Evolutionary conservation across 129 eudicot genomes (phyloP), one percentile per base, ranked within the genome.

Genomic region (Pittosporum tobira): DNA sequence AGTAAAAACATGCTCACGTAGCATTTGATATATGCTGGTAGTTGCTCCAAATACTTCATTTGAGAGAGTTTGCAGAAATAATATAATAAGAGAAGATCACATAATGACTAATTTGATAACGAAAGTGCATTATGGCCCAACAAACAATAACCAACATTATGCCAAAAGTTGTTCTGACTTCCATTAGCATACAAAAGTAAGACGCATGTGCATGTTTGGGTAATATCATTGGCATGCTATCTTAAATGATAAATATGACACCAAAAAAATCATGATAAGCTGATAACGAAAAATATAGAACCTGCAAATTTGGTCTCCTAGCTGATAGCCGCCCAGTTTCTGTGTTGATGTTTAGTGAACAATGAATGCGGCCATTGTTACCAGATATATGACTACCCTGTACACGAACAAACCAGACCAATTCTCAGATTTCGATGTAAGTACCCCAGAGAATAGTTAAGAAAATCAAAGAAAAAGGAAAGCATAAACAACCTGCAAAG

Each of bases 241-340:
- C 12, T 30, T 37, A 37, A 51, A 16, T 16, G 22, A 31, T 21
- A 30, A n/a, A n/a, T n/a, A 62, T 52, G 19, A 16, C 37, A 53
- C 56, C 27, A 27, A 22, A 44, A 13, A 22, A 25, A 12, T 21
- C 29, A 58, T n/a, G 7, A 3, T 42, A 3, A n/a, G n/a, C n/a
- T n/a, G n/a, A n/a, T n/a, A n/a, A n/a, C n/a, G 12, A 27, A 42
- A 8, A 9, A n/a, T 59, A 21, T 20, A 51, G 44, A 70, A 93
- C 99, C 99, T 93, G 99, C 71, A 93, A 66, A 84, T 87, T 93
- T 48, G 99, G 99, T 70, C 99, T 81, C 63, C 96, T 72, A 34
- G 99, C 99, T 47, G 99, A 93, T 40, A 93, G 59, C 6, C 99
- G 81, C 18, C 99, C 99, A 10, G 99, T 93, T 77, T 93, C 99